These are phyloP conservation scores for Plasmodium gonderi DNA, from an alignment of 169 alveolate species.

Conservation along the genomic window DNA sequence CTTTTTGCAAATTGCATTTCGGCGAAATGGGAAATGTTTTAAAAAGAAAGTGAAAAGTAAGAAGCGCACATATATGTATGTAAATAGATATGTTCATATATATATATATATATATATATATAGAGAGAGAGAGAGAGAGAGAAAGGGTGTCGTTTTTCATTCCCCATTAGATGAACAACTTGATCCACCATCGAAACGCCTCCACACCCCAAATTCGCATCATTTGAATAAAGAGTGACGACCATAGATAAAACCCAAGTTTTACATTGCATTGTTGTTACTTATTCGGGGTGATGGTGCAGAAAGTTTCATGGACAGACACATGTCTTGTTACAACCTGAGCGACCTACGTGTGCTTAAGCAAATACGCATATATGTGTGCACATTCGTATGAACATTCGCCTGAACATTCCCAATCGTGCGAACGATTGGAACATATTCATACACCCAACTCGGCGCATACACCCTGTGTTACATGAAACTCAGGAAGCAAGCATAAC, in stretches of 20 bases:
- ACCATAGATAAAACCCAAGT: too few relatives aligned
- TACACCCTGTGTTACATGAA: neutral
- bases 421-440: too few relatives aligned
- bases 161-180: neutral
- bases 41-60: neutral
- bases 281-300: neutral
- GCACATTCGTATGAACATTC: too few relatives aligned
- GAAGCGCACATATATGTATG: neutral
- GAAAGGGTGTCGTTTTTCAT: too few relatives aligned
- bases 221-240: too few relatives aligned
- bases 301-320: neutral
- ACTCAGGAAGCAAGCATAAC: neutral
- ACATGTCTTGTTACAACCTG: neutral
- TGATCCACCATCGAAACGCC: neutral
- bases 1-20: neutral
- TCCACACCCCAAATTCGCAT: too few relatives aligned
- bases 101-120: neutral
- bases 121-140: too few relatives aligned
- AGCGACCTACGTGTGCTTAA: neutral
- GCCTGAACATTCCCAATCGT: too few relatives aligned
- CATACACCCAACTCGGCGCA: neutral
- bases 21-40: neutral
- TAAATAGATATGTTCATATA: neutral
- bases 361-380: neutral
- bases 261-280: too few relatives aligned